phyloP scores from a whole-genome alignment of 371 early-diverging fungal species.

The Conidiobolus incongruus region DNA sequence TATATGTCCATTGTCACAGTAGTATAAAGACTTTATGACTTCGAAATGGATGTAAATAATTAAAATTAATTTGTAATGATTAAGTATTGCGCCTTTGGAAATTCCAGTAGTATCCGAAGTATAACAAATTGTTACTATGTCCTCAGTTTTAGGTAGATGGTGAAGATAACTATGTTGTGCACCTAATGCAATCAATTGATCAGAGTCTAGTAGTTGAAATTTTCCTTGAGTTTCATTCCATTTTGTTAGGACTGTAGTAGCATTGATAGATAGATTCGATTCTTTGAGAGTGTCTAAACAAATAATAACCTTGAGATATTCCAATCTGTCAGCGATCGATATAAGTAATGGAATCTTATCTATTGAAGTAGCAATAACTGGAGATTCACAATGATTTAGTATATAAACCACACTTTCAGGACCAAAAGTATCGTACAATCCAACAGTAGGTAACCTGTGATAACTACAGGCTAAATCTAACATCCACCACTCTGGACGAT shows the following conservation, averaged over 20 bases:
- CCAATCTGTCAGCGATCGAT: constrained; percentile 21
- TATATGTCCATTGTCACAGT: constrained; percentile 1
- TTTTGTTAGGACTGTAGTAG: too few relatives aligned
- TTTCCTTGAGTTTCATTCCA: too few relatives aligned
- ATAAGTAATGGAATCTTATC: constrained; percentile 34
- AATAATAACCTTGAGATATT: constrained; percentile 40
- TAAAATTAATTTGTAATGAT: constrained; percentile 17
- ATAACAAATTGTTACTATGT: constrained; percentile 78
- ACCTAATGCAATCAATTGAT: constrained; percentile 32
- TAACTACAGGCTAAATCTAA: constrained; percentile 21
- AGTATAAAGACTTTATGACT: too few relatives aligned
- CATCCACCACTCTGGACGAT: constrained; percentile 84
- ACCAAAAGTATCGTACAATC: constrained; percentile 73
- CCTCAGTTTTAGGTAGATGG: constrained; percentile 19
- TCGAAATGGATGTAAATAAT: too few relatives aligned
- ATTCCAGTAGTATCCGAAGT: constrained; percentile 77
- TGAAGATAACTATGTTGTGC: constrained; percentile 11
- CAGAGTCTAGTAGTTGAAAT: constrained; percentile 24
- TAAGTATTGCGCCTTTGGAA: constrained; percentile 46
- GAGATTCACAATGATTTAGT: constrained; percentile 39
- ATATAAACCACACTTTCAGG: constrained; percentile 47
- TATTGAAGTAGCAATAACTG: constrained; percentile 39
- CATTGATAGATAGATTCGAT: constrained; percentile 10
- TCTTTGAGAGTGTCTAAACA: constrained; percentile 43
- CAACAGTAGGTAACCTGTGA: constrained; percentile 39